Percentiles rank a stretch among this genome's conserved stretches.
These are phyloP conservation scores for Colletotrichum sp. DNA, from an alignment of 2,329 filamentous ascomycete genomes.

Conservation along the genomic window DNA sequence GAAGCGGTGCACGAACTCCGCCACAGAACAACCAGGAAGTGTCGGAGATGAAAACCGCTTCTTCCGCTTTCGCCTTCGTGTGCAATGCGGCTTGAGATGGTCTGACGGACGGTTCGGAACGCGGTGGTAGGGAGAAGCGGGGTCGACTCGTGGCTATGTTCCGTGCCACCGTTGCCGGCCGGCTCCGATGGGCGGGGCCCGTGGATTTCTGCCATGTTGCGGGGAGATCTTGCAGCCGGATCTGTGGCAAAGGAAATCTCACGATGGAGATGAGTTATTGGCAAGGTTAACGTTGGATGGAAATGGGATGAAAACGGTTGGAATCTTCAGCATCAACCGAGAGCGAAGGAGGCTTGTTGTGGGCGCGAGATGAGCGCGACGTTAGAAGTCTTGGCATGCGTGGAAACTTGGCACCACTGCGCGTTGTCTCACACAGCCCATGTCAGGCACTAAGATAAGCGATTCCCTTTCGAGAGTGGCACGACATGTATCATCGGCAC, in stretches of 20 bases:
- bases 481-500: background rate
- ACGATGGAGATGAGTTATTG: background rate
- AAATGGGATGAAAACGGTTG: background rate
- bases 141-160: slow-evolving; percentile 25
- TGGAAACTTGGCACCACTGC: background rate
- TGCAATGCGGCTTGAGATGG: slow-evolving; percentile 12
- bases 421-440: background rate
- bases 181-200: background rate
- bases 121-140: slow-evolving; percentile 32
- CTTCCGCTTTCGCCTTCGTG: slow-evolving; percentile 51
- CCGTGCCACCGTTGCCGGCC: background rate
- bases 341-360: background rate
- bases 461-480: background rate
- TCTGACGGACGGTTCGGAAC: slow-evolving; percentile 17
- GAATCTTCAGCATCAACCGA: background rate
- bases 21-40: slow-evolving; percentile 48
- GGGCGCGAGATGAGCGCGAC: background rate
- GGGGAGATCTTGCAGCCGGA: background rate
- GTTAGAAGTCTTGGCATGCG: slow-evolving; percentile 7
- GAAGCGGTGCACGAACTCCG: slow-evolving; percentile 48
- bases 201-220: background rate
- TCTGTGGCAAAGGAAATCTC: background rate
- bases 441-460: background rate
- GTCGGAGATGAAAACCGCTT: slow-evolving; percentile 44
- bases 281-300: background rate